phyloP scores from a whole-genome alignment of 495 filamentous ascomycete genomes.

The Immersiella caudata region DNA sequence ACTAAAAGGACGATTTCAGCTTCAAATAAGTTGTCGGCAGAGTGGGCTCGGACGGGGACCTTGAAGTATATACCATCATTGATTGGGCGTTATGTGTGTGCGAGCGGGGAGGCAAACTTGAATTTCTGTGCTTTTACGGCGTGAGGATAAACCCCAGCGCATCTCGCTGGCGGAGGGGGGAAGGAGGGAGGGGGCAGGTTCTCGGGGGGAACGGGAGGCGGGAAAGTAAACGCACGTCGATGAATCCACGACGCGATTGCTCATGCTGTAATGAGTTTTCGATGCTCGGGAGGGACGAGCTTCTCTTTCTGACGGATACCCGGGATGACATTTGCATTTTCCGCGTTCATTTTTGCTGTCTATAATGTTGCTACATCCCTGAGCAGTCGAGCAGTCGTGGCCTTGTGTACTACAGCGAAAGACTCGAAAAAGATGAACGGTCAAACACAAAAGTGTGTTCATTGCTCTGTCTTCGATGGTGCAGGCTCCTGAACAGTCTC shows the following conservation, averaged over 20 bases:
- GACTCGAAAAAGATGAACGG: neutral
- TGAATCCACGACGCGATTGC: conserved; percentile 12
- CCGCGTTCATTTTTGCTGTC: neutral
- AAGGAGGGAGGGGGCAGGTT: neutral
- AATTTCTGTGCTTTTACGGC: conserved; percentile 9
- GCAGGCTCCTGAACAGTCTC: neutral
- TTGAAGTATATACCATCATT: conserved; percentile 26
- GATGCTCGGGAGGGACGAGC: neutral
- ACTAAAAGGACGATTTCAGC: no score
- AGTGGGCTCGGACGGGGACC: conserved; percentile 7
- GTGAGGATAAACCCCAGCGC: neutral
- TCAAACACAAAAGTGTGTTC: neutral
- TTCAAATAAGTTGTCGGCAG: neutral
- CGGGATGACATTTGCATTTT: neutral
- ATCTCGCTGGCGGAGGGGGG: neutral
- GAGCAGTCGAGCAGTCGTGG: neutral
- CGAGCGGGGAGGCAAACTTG: conserved; percentile 14
- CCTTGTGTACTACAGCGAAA: neutral
- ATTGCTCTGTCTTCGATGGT: neutral
- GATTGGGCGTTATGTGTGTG: conserved; percentile 19
- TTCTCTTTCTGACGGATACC: neutral
- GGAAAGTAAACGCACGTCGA: conserved; percentile 7
- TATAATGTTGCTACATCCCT: neutral
- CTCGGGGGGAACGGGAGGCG: conserved; percentile 3
- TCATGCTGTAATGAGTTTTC: conserved; percentile 11